Conservation (phyloP, 768 basidiomycete genomes). For the Multifurca ochricompacta region DNA sequence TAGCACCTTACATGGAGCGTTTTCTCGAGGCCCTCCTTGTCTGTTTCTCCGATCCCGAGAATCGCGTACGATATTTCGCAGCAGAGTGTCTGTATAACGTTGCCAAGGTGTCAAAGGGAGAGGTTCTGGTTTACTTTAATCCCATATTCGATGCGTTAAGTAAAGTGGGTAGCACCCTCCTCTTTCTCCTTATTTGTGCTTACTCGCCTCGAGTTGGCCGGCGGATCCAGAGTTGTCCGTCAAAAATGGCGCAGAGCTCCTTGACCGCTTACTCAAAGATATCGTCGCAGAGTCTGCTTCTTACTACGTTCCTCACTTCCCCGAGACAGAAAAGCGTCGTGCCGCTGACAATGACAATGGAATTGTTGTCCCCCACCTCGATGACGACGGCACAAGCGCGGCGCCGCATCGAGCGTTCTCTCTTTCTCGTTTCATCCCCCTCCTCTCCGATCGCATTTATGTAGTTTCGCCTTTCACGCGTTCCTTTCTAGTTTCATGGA, state of each 20-base stretch:
- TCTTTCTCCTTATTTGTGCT: background rate
- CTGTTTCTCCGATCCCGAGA: conserved; percentile 92
- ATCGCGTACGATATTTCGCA: conserved; percentile 93
- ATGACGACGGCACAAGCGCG: conserved; percentile 37
- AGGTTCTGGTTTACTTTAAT: conserved; percentile 95
- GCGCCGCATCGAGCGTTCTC: conserved; percentile 74
- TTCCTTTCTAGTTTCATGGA: conserved; percentile 96
- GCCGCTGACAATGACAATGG: conserved; percentile 40
- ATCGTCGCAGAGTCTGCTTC: conserved; percentile 96
- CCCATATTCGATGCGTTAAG: conserved; percentile 96
- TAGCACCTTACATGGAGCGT: conserved; percentile 90
- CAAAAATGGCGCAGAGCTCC: conserved; percentile 95
- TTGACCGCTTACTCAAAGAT: conserved; percentile 95
- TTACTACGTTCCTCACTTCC: conserved; percentile 83
- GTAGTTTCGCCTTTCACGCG: conserved; percentile 94
- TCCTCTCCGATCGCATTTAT: conserved; percentile 87
- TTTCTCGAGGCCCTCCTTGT: conserved; percentile 83
- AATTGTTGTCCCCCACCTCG: conserved; percentile 62
- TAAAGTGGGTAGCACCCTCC: conserved; percentile 53
- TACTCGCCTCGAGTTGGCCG: conserved; percentile 57
- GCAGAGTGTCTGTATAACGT: conserved; percentile 99
- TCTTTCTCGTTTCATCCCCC: conserved; percentile 89
- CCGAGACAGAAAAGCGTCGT: conserved; percentile 66
- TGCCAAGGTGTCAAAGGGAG: conserved; percentile 94
- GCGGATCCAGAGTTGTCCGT: conserved; percentile 94